Evolutionary conservation across 1,284 basidiomycete species (phyloP), one percentile per base, ranked within the genome.

Genomic region (Rhodofomes roseus): DNA sequence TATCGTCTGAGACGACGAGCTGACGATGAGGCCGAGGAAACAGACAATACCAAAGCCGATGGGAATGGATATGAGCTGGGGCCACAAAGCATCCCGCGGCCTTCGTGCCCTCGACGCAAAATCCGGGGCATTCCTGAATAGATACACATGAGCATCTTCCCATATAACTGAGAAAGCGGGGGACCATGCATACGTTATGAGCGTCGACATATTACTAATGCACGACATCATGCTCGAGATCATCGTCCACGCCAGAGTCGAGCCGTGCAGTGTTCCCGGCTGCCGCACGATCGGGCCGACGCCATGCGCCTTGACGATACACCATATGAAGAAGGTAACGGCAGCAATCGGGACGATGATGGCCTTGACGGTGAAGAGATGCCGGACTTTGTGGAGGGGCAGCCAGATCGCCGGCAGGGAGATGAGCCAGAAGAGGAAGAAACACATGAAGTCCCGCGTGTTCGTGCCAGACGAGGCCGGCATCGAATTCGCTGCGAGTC

Each of bases 381-480:
- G 89, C 43, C 89, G 84, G 85, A 94, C 87, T 71, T 89, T 83
- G 76, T 93, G 89, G 46, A 93, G 85, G 4, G 89, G 89, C 60
- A 92, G 87, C 85, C 85, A 92, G 63, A 93, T 89, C 29, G 87
- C 84, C 3, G 91, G 89, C 14, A 95, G 78, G 31, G 86, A 90
- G 57, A 93, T 79, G 48, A 93, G 74, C 85, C 90, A 93, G 78
- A 94, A 96, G 62, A 96, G 77, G 79, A 95, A 88, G 81, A 95
- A 96, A 63, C 85, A 85, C 73, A 94, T 75, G 66, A 90, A 89
- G 71, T 90, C 86, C 43, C 80, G 77, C 1, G 87, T 88, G 51
- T 79, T 87, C 16, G 84, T 90, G 31, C 89, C 89, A 54, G 89
- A 85, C 8, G 84, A 86, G 18, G 77, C 83, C 12, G 90, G 86